These are phyloP conservation scores for Urochloa ruziziensis DNA, from an alignment of 176 grass and related monocot species.

Conservation along the genomic window DNA sequence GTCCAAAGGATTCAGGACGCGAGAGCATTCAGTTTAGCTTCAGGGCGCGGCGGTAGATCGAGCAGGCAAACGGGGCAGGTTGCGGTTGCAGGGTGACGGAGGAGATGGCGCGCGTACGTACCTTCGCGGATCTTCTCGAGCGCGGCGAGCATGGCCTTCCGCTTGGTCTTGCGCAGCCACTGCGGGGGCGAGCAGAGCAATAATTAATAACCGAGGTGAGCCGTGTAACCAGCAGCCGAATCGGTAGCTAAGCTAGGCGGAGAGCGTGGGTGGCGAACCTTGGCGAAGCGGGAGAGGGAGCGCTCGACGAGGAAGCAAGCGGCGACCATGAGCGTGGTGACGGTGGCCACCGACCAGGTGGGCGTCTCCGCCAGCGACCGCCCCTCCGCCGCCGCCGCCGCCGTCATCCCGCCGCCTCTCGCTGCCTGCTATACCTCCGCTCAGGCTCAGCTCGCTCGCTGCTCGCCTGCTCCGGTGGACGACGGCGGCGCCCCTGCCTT, in stretches of 20 bases:
- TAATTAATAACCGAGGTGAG: background rate
- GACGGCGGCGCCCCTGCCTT: background rate
- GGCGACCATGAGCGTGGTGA: constrained; percentile 88
- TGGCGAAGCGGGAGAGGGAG: constrained; percentile 72
- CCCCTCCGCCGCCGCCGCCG: constrained; percentile 37
- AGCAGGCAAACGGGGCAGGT: too few species aligned
- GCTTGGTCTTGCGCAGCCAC: constrained; percentile 93
- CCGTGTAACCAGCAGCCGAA: background rate
- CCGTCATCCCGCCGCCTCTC: background rate
- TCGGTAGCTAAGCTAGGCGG: background rate
- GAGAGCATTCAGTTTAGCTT: too few species aligned
- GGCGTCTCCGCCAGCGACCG: constrained; percentile 96
- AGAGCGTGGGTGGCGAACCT: background rate
- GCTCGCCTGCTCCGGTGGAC: background rate
- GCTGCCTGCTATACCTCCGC: background rate
- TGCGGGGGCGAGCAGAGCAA: background rate
- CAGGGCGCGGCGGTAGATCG: too few species aligned
- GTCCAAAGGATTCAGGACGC: background rate
- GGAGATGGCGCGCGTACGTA: background rate
- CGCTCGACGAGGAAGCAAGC: constrained; percentile 95
- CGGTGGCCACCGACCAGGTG: constrained; percentile 95
- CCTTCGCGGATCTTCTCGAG: constrained; percentile 97
- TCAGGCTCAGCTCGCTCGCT: background rate
- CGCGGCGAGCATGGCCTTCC: constrained; percentile 94
- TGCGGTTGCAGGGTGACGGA: too few species aligned